These are phyloP conservation scores for Nigrograna mackinnonii DNA, from an alignment of 2,329 filamentous ascomycete genomes.

Conservation along the genomic window DNA sequence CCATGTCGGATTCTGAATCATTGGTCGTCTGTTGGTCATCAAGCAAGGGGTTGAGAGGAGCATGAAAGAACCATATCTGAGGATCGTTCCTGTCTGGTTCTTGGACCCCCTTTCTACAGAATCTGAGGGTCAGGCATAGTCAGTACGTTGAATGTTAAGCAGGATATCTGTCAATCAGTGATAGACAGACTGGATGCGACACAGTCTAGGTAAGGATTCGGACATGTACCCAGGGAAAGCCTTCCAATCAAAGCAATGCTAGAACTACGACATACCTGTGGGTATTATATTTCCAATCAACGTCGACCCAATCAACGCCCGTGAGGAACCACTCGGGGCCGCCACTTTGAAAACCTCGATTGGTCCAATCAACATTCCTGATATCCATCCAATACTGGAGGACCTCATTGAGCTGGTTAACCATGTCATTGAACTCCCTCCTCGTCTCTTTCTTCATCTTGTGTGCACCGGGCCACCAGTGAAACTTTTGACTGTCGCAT, in stretches of 20 bases:
- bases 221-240: no score
- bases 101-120: conserved; percentile 4
- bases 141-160: no score
- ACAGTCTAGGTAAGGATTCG: no score
- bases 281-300: conserved; percentile 2
- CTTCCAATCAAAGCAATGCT: background rate
- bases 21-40: background rate
- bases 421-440: conserved; percentile 3
- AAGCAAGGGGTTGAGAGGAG: background rate
- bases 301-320: conserved; percentile 1
- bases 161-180: no score
- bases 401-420: conserved; percentile 6
- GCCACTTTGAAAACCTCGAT: background rate
- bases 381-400: conserved; percentile 8
- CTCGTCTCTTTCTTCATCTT: background rate
- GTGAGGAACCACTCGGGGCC: background rate
- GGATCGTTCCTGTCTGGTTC: conserved; percentile 1
- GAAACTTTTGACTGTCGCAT: conserved; percentile 1
- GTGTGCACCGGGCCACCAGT: background rate
- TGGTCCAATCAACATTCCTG: background rate
- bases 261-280: conserved; percentile 1
- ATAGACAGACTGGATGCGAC: no score
- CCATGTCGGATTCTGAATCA: background rate
- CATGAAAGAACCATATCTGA: conserved; percentile 6
- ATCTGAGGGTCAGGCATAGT: no score